Conservation (phyloP, 2,329 filamentous ascomycete genomes). For the Claviceps africana region DNA sequence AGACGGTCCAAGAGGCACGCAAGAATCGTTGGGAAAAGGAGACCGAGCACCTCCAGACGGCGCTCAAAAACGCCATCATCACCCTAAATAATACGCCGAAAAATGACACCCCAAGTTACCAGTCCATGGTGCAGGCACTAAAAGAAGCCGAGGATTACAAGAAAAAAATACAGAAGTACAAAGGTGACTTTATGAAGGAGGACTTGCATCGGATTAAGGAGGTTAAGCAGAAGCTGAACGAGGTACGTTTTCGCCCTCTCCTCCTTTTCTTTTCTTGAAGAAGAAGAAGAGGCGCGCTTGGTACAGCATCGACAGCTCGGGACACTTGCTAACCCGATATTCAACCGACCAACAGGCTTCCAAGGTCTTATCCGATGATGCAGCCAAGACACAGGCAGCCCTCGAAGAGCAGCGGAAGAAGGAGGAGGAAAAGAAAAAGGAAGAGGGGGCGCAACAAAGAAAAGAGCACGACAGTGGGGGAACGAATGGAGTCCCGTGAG, state of each 20-base stretch:
- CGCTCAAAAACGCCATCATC: neutral
- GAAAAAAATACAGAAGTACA: too few relatives aligned
- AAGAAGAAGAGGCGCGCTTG: too few relatives aligned
- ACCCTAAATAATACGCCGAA: neutral
- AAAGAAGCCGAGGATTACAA: neutral
- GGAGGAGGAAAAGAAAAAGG: neutral
- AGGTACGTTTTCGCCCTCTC: neutral
- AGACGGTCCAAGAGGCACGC: neutral
- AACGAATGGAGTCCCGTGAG: too few relatives aligned
- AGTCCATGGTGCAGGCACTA: neutral
- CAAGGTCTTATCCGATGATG: neutral
- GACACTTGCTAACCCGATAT: neutral
- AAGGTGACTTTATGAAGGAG: neutral
- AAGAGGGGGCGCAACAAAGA: neutral
- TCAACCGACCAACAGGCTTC: neutral
- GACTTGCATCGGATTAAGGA: neutral
- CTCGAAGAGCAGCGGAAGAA: neutral
- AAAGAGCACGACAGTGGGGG: neutral
- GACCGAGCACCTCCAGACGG: neutral
- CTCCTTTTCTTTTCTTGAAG: neutral
- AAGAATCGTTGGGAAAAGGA: neutral
- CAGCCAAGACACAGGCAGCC: neutral
- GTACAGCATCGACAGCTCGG: too few relatives aligned
- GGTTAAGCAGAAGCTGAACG: neutral
- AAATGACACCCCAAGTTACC: neutral